phyloP scores from a whole-genome alignment of 345 rosid genomes.

The Gossypium thurberi region DNA sequence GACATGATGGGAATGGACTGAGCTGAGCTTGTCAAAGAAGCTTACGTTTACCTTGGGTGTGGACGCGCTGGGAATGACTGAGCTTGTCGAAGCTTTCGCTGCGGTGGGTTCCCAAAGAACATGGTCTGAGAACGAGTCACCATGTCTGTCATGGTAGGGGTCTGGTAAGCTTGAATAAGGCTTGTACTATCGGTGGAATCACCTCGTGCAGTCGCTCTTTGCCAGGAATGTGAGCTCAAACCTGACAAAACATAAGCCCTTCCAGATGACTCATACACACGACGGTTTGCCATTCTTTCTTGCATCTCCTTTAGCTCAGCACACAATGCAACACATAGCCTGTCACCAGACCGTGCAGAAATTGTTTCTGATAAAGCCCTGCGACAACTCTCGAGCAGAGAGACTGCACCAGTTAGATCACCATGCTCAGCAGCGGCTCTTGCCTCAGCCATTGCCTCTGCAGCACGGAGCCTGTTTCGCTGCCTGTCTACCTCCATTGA shows the following conservation, averaged over 20 bases:
- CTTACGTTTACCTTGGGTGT: constrained; percentile 42
- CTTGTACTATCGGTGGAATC: constrained; percentile 68
- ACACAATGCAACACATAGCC: constrained; percentile 53
- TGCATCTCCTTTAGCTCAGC: constrained; percentile 94
- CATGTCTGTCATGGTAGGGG: constrained; percentile 90
- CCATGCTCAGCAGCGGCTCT: constrained; percentile 74
- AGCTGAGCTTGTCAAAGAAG: background rate
- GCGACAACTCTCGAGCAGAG: constrained; percentile 57
- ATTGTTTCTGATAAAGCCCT: constrained; percentile 45
- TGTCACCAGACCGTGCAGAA: constrained; percentile 59
- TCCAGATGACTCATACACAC: constrained; percentile 70
- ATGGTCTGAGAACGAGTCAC: constrained; percentile 79
- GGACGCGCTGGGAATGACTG: constrained; percentile 62
- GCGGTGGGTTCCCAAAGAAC: constrained; percentile 44
- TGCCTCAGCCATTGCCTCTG: constrained; percentile 84
- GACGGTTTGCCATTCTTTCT: constrained; percentile 87
- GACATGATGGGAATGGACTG: background rate
- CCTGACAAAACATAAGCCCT: constrained; percentile 92
- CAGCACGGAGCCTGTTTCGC: constrained; percentile 75
- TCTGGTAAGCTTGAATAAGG: constrained; percentile 69
- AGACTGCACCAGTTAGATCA: constrained; percentile 61
- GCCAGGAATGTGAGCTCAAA: constrained; percentile 95
- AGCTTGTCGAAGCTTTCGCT: constrained; percentile 58
- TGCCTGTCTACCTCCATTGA: constrained; percentile 93
- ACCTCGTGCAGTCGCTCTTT: constrained; percentile 90